These are phyloP conservation scores for Babesia ovata DNA, from an alignment of 169 alveolate genomes.

Conservation along the genomic window DNA sequence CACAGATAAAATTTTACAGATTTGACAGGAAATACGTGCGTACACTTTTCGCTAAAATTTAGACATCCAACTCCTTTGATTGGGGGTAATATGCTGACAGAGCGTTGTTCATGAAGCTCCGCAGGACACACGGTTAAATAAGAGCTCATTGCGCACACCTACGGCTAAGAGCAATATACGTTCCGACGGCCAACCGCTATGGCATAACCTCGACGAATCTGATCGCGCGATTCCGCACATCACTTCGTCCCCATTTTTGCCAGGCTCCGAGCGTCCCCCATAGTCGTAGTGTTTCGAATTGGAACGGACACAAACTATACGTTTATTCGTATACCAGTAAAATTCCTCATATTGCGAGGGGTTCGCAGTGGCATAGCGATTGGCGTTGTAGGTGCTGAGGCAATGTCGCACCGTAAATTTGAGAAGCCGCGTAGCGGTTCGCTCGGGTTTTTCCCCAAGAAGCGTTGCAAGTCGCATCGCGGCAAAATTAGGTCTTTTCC, in stretches of 20 bases:
- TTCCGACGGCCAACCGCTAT: no score
- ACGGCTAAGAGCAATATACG: no score
- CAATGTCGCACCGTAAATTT: conserved; percentile 99
- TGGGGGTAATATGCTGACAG: no score
- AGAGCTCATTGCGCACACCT: no score
- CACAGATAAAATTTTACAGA: no score
- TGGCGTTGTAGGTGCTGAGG: not conserved
- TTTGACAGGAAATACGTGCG: no score
- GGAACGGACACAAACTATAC: not conserved
- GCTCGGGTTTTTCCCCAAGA: conserved; percentile 98
- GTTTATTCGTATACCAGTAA: not conserved
- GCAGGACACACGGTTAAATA: no score
- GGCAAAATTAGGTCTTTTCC: conserved; percentile 95
- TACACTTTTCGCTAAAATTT: no score
- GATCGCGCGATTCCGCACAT: not conserved
- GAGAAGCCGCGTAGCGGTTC: conserved; percentile 99
- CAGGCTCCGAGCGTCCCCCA: conserved; percentile 7
- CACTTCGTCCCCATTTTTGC: conserved; percentile 7
- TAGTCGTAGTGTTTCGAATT: not conserved
- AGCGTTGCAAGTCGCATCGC: conserved; percentile 89
- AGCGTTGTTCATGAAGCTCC: no score
- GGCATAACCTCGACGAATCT: no score
- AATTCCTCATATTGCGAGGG: conserved; percentile 1
- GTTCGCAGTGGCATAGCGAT: not conserved
- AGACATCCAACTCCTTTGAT: no score